Evolutionary conservation across 1,139 yeast genomes (phyloP), one percentile per base, ranked within the genome.

Genomic region (Meyerozyma smithsonii): DNA sequence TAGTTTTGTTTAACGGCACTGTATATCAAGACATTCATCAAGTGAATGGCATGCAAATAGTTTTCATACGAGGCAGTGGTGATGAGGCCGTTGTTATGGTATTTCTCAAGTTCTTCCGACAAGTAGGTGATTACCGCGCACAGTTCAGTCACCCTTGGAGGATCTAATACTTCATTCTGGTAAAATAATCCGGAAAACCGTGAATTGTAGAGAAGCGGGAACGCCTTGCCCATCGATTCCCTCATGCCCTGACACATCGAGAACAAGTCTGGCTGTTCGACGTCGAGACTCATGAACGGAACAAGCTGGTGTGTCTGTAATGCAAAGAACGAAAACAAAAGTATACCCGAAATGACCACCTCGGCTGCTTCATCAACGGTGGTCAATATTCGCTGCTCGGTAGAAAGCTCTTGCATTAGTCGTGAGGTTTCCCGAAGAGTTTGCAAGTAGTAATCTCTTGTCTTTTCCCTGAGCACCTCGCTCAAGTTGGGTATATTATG

Each of bases 221-320:
- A 43, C 17, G 50, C 42, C 30, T 40, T 42, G 5, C 35, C 36
- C n/a, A 56, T 42, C 2, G 48, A 39, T 17, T 35, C 28, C 36
- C 49, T 42, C 32, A 59, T 50, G 1, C 62, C 61, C 15, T 38
- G 43, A 16, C 57, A 40, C 6, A 59, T 40, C 2, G 58, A 51
- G 2, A 63, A 34, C 17, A 51, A 47, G 39, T 59, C 64, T 1
- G 55, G 36, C n/a, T 45, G 50, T 14, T 38, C 40, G 11, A 19
- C 36, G 24, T 57, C 59, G 39, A 53, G 58, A 14, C 49, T 46
- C 1, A 66, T 49, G 21, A 66, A 44, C 2, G 69, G 67, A 11
- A 59, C 43, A n/a, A 62, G 40, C 32, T 47, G 49, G 42, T 56
- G 57, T 2, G 69, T 67, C 43, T 64, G 68, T 3, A 65, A 42